A percentile compares a stretch with the other conserved stretches of the same genome.
These are phyloP conservation scores for Haberlea rhodopensis DNA, from an alignment of 257 asterid species.

Conservation along the genomic window DNA sequence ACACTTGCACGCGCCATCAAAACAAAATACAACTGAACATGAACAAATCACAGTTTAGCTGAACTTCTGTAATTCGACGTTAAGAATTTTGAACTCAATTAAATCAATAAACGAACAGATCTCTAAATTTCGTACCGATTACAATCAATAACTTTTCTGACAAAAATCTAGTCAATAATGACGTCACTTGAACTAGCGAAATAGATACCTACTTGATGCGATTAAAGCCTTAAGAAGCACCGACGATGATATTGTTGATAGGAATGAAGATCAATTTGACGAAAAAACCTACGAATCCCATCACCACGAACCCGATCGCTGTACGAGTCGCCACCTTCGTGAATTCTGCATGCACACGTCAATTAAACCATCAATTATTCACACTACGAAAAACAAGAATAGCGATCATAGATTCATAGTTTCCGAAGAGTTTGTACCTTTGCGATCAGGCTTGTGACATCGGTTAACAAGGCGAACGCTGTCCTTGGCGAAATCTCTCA, in stretches of 20 bases:
- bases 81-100: neutral
- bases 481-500: conserved; percentile 43
- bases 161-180: neutral
- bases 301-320: conserved; percentile 47
- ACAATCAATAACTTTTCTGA: neutral
- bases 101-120: neutral
- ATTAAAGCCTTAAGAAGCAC: conserved; percentile 26
- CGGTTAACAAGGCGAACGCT: conserved; percentile 43
- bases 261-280: conserved; percentile 45
- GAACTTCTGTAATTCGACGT: no score
- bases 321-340: conserved; percentile 47
- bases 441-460: conserved; percentile 52
- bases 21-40: no score
- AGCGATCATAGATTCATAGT: neutral
- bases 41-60: no score
- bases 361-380: neutral
- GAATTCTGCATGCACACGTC: conserved; percentile 24
- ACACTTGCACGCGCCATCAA: no score
- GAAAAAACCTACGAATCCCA: conserved; percentile 49
- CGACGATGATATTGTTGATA: conserved; percentile 45
- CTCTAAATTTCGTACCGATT: neutral
- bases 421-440: conserved; percentile 26
- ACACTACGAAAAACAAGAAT: no score
- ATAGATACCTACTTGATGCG: neutral
- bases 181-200: neutral